phyloP scores from a whole-genome alignment of 2,329 filamentous ascomycete genomes.

The Paecilomyces dactylethromorphus region DNA sequence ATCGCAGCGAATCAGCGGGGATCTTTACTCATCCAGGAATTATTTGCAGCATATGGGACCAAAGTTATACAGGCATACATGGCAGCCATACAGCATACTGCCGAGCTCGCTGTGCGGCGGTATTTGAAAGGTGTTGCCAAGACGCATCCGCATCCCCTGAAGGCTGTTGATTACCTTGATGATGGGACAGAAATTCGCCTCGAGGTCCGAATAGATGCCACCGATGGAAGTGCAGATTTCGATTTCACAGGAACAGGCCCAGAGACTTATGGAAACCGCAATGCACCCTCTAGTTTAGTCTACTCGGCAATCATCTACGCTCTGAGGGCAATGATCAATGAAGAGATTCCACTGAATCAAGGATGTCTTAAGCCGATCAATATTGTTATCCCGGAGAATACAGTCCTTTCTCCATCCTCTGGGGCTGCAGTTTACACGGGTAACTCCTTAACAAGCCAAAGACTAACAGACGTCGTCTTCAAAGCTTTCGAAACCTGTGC shows the following conservation, averaged over 20 bases:
- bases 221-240: constrained; percentile 25
- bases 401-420: constrained; percentile 21
- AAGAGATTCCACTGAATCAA: constrained; percentile 26
- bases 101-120: constrained; percentile 25
- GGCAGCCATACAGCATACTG: constrained; percentile 28
- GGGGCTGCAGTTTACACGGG: constrained; percentile 1
- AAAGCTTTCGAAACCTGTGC: constrained; percentile 10
- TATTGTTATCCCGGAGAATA: constrained; percentile 16
- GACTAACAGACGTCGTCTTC: constrained; percentile 16
- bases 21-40: constrained; percentile 21
- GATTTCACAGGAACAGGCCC: constrained; percentile 36
- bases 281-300: constrained; percentile 32
- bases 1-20: constrained; percentile 37
- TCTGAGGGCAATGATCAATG: constrained; percentile 18
- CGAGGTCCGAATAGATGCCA: constrained; percentile 24
- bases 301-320: constrained; percentile 29
- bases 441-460: constrained; percentile 6
- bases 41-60: constrained; percentile 24
- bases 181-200: constrained; percentile 31
- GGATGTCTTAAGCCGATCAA: constrained; percentile 21
- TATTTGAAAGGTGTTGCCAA: constrained; percentile 19
- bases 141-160: constrained; percentile 11
- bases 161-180: constrained; percentile 35
- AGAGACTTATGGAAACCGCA: constrained; percentile 27
- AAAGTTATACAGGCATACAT: constrained; percentile 30